Evolutionary conservation across 2,329 filamentous ascomycete species (phyloP), one percentile per base, ranked within the genome.

Genomic region (Rachicladosporium sp.): DNA sequence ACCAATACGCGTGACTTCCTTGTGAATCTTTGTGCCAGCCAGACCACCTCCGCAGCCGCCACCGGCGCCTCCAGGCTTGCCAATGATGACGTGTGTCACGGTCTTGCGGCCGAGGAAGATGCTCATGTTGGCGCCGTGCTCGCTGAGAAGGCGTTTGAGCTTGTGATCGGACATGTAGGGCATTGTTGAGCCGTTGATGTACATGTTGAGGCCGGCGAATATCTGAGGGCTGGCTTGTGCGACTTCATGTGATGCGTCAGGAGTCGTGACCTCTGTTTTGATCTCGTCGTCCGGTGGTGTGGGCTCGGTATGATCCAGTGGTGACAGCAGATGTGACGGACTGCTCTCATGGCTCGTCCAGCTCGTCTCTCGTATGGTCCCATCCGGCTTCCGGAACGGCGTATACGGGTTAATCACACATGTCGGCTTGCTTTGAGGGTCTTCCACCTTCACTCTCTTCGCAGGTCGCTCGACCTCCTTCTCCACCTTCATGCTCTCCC

Each of bases 71-170:
- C 68, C 69, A 11, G 76, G 73, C 38, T 65, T 70, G 6, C 83
- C 84, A 4, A 94, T 61, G 41, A 95, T 81, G 45, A 95, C 82
- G 60, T 95, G 88, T 29, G 87, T 93, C 48, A 94, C 84, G 37
- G 71, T 73, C 30, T 77, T 73, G 33, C 85, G 74, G 7, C 76
- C 80, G 7, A 93, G 73, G 43, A 77, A 70, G 29, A 86, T 71
- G 3, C 83, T 80, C 49, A 85, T 68, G 32, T 64, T 68, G 1
- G 77, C 89, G 12, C 88, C 89, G 54, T 93, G 76, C 41, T 77
- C 69, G 4, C 72, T 75, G 30, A 95, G 71, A 10, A 93, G 60
- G 40, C 79, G 78, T 66, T 91, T 93, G 42, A 95, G 72, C 56
- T 76, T 82, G 64, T 93, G 83, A 59, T 95, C 88, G 10, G 84